These are phyloP conservation scores for Fraxinus angustifolia DNA, from an alignment of 305 asterid genomes.

Conservation along the genomic window DNA sequence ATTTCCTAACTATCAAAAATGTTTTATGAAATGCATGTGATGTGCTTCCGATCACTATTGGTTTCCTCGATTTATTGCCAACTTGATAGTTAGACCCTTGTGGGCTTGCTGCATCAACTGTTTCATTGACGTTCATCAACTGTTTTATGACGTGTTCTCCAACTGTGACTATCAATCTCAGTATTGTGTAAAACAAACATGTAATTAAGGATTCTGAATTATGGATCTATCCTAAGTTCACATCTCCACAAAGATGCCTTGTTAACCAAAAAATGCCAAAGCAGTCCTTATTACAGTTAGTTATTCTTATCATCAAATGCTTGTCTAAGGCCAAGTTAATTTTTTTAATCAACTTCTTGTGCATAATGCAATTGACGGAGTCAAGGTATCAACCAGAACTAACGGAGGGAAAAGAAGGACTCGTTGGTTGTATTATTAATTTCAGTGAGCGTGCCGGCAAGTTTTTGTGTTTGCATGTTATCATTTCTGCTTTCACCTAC, in stretches of 20 bases:
- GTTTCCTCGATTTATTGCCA: no score
- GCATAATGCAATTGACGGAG: conserved; percentile 18
- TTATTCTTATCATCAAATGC: neutral
- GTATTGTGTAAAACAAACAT: neutral
- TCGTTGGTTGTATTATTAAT: neutral
- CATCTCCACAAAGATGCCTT: neutral
- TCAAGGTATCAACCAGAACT: conserved; percentile 4
- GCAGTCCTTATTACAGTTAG: no score
- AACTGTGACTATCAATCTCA: neutral
- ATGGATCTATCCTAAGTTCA: neutral
- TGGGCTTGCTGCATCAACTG: neutral
- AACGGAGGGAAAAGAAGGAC: conserved; percentile 21
- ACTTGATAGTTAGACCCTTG: neutral
- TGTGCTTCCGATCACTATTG: no score
- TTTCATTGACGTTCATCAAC: no score
- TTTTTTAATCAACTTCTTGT: no score
- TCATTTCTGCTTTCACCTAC: neutral
- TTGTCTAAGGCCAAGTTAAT: neutral
- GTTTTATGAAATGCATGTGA: no score
- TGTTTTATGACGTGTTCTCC: no score
- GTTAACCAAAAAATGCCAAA: no score
- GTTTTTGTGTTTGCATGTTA: neutral
- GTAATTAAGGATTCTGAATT: neutral
- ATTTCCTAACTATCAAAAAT: no score
- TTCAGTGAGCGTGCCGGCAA: no score